phyloP scores from a whole-genome alignment of 192 early-diverging fungal species.

The Backusella liffmaniae region DNA sequence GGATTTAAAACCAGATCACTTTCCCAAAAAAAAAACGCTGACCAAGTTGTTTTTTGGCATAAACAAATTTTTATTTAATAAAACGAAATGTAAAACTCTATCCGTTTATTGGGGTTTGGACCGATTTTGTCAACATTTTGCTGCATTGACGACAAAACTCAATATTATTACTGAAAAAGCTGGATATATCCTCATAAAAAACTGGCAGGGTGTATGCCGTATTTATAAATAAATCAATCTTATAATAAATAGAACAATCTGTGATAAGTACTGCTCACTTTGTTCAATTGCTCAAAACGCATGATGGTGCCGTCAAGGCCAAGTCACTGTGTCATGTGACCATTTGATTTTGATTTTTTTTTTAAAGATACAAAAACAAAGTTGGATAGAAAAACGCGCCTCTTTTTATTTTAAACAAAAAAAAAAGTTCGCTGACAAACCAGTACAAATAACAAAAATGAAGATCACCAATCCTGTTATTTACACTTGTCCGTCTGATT shows the following conservation, averaged over 20 bases:
- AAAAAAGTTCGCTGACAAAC: neutral
- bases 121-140: neutral
- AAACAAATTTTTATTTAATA: neutral
- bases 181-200: too few species aligned
- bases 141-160: neutral
- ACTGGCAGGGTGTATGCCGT: too few species aligned
- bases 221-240: too few species aligned
- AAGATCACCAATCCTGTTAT: constrained; percentile 6
- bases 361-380: neutral
- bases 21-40: too few species aligned
- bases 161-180: too few species aligned
- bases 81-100: neutral
- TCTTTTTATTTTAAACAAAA: neutral
- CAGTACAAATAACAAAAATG: neutral
- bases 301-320: neutral
- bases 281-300: too few species aligned
- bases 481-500: constrained; percentile 7
- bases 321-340: neutral
- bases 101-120: neutral
- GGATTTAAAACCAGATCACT: too few species aligned
- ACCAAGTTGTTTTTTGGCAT: neutral
- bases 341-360: neutral
- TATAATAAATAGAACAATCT: too few species aligned
- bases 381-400: neutral
- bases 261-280: too few species aligned